Base-by-base conservation (phyloP, 148 eudicot species). In the Cornus kousa region DNA sequence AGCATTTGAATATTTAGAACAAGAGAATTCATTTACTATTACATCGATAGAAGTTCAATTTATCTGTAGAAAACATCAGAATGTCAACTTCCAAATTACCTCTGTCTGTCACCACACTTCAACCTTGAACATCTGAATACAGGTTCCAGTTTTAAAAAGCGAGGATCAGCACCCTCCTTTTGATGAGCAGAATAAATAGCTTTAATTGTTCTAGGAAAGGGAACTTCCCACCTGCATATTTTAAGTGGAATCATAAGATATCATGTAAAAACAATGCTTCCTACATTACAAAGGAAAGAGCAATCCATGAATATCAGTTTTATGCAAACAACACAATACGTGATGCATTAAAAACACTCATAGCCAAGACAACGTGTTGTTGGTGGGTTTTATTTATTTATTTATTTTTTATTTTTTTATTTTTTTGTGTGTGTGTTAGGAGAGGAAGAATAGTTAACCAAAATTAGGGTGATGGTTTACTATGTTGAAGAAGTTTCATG, bases 201-300 rank as follows among this genome's bases (percentile, higher is more conserved):
- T 80, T 85, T 87, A 39, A 91, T 82, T 69, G 90, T 84, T 77
- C 79, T 87, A 78, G 93, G 95, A 78, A 87, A 84, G 83, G 98
- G 99, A 77, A 96, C 85, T 78, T 96, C 97, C 99, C 98, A 96
- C 81, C 99, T 95, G 92, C 82, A 89, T 72, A 73, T 43, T 32
- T 75, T 72, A 60, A 76, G 37, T 50, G 24, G 35, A 33, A 39
- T 70, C 64, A 72, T 32, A 31, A 79, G 40, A 69, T 10, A 67
- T 67, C 46, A 3, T 31, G 59, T 22, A 39, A 39, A 31, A 74
- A 32, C 68, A 39, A 75, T 22, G 14, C 35, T 62, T 10, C 0
- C 57, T 8, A 5, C 16, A 12, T 64, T n/a, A 62, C 35, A 12
- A 39, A 53, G 59, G 3, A 13, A 62, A 0, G 50, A 31, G 46